A percentile compares a stretch with the other conserved stretches of the same genome.
Conservation (phyloP, 116 monocot genomes). For the Thalassia testudinum region DNA sequence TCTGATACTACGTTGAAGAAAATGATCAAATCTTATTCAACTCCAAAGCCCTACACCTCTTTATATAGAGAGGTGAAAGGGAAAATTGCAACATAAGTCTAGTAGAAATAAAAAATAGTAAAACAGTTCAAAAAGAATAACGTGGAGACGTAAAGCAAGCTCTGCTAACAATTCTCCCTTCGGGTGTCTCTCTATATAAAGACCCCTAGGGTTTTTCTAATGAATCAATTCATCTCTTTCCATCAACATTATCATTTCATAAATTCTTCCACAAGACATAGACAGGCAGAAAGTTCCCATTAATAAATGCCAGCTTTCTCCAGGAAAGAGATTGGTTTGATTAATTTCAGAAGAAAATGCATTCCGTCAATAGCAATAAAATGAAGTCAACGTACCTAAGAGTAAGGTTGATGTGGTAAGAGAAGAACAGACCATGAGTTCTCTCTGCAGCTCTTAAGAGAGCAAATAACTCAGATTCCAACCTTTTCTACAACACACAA, state of each 20-base stretch:
- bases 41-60: no score
- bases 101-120: background rate
- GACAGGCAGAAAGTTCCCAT: no score
- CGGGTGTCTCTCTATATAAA: no score
- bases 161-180: no score
- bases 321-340: background rate
- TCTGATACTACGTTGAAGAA: no score
- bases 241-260: no score
- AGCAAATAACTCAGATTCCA: constrained; percentile 72
- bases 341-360: background rate
- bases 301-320: background rate
- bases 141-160: no score
- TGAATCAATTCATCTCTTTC: no score
- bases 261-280: no score
- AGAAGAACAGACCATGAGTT: constrained; percentile 83
- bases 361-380: background rate
- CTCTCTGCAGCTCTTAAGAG: constrained; percentile 67
- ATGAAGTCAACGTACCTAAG: constrained; percentile 46
- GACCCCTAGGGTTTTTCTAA: no score
- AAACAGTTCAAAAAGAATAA: no score
- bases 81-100: background rate
- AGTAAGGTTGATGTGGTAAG: constrained; percentile 92
- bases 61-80: background rate
- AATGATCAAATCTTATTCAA: no score
- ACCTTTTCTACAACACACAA: constrained; percentile 50